A percentile compares a stretch with the other conserved stretches of the same genome.
phyloP scores from a whole-genome alignment of 768 basidiomycete genomes.

The Mycena rebaudengoi region DNA sequence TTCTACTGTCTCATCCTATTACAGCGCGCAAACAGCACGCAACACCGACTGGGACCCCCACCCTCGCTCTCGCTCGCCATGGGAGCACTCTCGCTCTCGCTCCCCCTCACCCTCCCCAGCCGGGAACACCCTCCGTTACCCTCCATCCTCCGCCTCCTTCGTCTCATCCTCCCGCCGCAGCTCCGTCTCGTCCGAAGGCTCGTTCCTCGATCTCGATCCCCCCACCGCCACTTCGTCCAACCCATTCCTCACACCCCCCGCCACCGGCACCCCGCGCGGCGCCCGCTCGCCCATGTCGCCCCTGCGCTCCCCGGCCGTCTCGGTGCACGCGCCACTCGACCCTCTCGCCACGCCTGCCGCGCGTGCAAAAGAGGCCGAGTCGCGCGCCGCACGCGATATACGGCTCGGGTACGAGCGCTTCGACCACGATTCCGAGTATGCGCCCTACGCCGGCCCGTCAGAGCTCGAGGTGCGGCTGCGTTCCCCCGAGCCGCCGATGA shows the following conservation, averaged over 20 bases:
- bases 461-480: background rate
- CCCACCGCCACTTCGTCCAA: background rate
- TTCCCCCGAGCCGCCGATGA: constrained; percentile 8
- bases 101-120: background rate
- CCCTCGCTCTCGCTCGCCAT: constrained; percentile 2
- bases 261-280: background rate
- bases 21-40: constrained; percentile 17
- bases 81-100: constrained; percentile 13
- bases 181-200: constrained; percentile 16
- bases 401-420: background rate
- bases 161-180: background rate
- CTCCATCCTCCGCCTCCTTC: constrained; percentile 1
- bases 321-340: background rate
- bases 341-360: background rate
- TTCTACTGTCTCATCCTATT: constrained; percentile 1
- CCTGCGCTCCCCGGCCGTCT: background rate
- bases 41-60: constrained; percentile 3
- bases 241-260: constrained; percentile 13
- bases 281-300: constrained; percentile 3
- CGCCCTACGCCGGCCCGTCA: background rate
- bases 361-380: background rate
- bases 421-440: background rate
- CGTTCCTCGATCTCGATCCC: constrained; percentile 13
- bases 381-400: background rate
- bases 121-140: background rate